Base-by-base conservation (phyloP, 345 rosid genomes). In the Melastoma malabathricum region DNA sequence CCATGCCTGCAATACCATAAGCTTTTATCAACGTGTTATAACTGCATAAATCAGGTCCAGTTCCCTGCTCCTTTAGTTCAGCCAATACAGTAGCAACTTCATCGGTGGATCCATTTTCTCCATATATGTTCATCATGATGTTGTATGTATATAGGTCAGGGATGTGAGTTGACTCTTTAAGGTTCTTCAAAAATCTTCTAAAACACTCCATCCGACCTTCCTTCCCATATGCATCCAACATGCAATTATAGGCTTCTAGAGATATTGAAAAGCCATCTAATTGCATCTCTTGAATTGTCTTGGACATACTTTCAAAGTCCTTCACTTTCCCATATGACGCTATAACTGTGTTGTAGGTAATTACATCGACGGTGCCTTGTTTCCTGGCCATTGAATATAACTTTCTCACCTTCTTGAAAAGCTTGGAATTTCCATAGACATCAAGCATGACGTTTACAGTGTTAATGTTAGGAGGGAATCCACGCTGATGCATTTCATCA, bases 1-100 rank as follows among this genome's bases (percentile, higher is more conserved):
- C 77, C 96, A 83, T 79, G 49, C 94, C 97, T 43, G 86, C 97
- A 39, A 89, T 73, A 59, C 96, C 96, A 66, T 89, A 83, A 17
- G 97, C 96, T 71, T 86, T 89, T 64, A 89, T 89, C 79, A 89
- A 52, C 16, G 96, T 86, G 68, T 89, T 89, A 50, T 86, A 90
- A 79, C 94, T 72, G 79, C 79, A 83, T 52, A 86, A 61, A 73
- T 85, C 95, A 50, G 86, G 96, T 45, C 84, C 70, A 17, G 65
- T 68, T 47, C 86, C 83, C 48, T 70, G 57, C 62, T 73, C 78
- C 70, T 72, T 80, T 72, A 90, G 50, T 57, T 83, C 92, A 51
- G 43, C 59, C 63, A 86, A 69, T 46, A 86, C 81, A 25, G 52
- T 61, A 0, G 71, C 63, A 25, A 86, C 92, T 75, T 83, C 92